Percentiles rank a stretch among this genome's conserved stretches.
These are phyloP conservation scores for Carpinus viminea DNA, from an alignment of 306 rosid genomes.

Conservation along the genomic window DNA sequence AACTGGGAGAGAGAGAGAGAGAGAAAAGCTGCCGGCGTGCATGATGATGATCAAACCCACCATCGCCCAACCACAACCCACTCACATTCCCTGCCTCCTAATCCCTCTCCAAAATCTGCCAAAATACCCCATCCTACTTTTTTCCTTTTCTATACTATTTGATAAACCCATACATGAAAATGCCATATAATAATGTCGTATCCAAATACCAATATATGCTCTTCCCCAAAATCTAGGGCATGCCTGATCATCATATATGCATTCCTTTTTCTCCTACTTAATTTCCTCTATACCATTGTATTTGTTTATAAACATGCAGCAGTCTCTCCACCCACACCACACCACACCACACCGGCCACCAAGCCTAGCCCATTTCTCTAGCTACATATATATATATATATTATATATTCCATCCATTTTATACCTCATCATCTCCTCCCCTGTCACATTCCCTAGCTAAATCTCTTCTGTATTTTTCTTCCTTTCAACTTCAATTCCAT, in stretches of 20 bases:
- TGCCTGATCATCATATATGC: constrained; percentile 31
- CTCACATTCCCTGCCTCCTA: constrained; percentile 68
- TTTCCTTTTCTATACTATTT: constrained; percentile 37
- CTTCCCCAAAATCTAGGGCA: constrained; percentile 72
- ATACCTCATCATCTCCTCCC: neutral
- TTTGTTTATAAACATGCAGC: constrained; percentile 30
- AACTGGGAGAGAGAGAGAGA: constrained; percentile 43
- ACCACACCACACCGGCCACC: neutral
- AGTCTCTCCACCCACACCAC: constrained; percentile 2
- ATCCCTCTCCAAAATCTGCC: constrained; percentile 71
- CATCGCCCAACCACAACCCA: constrained; percentile 47
- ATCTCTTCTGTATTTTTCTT: constrained; percentile 7
- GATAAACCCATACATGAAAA: constrained; percentile 33
- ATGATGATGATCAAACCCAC: constrained; percentile 76
- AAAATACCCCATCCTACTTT: constrained; percentile 42
- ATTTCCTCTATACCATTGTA: too few relatives aligned
- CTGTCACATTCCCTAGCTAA: constrained; percentile 6
- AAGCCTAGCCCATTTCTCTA: constrained; percentile 21
- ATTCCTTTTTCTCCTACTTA: constrained; percentile 53
- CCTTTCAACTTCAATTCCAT: neutral
- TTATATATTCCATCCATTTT: neutral
- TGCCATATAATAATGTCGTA: constrained; percentile 19
- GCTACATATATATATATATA: too few relatives aligned
- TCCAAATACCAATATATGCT: constrained; percentile 49
- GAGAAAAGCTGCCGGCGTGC: constrained; percentile 97